phyloP scores from a whole-genome alignment of 306 rosid genomes.

The Lathyrus sativus region DNA sequence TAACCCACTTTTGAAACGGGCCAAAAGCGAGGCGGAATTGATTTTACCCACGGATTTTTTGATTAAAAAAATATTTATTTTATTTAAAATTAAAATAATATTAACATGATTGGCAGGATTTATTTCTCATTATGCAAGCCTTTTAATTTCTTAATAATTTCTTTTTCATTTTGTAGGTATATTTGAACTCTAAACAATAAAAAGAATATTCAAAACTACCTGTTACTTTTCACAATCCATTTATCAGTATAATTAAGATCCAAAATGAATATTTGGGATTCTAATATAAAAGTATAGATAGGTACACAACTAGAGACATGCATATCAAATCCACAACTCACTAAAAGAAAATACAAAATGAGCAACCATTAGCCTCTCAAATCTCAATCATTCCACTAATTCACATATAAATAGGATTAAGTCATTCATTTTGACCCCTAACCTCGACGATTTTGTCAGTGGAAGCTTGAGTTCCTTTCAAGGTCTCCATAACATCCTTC shows the following conservation, averaged over 20 bases:
- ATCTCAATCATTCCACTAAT: neutral
- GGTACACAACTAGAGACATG: constrained; percentile 3
- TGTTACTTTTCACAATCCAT: neutral
- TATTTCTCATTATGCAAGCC: too few species aligned
- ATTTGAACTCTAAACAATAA: too few species aligned
- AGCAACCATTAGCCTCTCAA: constrained; percentile 12
- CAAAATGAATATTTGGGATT: constrained; percentile 7
- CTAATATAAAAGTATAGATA: neutral
- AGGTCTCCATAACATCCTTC: constrained; percentile 71
- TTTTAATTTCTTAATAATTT: too few species aligned
- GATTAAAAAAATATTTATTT: too few species aligned
- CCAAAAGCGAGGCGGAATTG: too few species aligned
- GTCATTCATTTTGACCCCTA: neutral
- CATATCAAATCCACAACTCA: constrained; percentile 28
- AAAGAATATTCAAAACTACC: neutral
- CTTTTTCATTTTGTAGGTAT: too few species aligned
- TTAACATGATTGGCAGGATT: too few species aligned
- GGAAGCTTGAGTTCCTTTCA: constrained; percentile 64
- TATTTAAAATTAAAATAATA: too few species aligned
- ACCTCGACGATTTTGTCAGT: constrained; percentile 46
- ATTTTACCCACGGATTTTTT: too few species aligned
- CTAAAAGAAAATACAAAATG: constrained; percentile 27
- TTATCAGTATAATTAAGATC: constrained; percentile 7
- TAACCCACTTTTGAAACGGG: too few species aligned
- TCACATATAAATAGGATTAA: neutral